Base-by-base conservation (phyloP, 495 filamentous ascomycete genomes). In the Penicillium roqueforti region DNA sequence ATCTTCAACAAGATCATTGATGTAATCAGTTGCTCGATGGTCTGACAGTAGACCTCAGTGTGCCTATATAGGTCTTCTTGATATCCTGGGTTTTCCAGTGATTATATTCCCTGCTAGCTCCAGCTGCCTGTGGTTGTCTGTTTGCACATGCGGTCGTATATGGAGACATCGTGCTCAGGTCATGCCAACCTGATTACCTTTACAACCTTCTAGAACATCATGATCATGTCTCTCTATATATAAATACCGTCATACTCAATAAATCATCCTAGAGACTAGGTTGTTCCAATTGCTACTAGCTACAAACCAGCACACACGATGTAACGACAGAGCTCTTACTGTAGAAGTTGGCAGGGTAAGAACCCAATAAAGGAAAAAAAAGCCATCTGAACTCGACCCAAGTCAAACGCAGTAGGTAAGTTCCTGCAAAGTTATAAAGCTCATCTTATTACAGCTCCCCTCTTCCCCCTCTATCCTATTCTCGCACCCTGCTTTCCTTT, bases 401-500 rank as follows among this genome's bases (percentile, higher is more conserved):
- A 18, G 23, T 14, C 32, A 39, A 28, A 50, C 19, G 22, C 26
- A 23, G 28, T 16, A 49, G 47, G 47, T 9, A 29, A 50, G 7
- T 29, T 40, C 47, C 47, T 40, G 6, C 47, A 50, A 26, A 16
- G 4, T 18, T 38, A 38, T 38, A 38, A 50, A 38, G n/a, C 19
- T 22, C 46, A 28, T 49, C 46, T 32, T 25, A 49, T 49, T 3
- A 5, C 28, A 10, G 13, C 4, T 11, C 22, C 18, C 6, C 32
- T 29, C 14, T 23, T 50, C 14, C 16, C 31, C 32, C 47, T 40
- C 36, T 50, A 28, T 50, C 47, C 47, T 39, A 50, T 40, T 23
- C 32, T 4, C 34, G n/a, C n/a, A 4, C 47, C 2, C 13, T 29
- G 25, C 19, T 8, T 19, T 3, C 1, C 14, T 39, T 40, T 28